Evolutionary conservation across 495 filamentous ascomycete genomes (phyloP).

Genomic region (Podospora conica): DNA sequence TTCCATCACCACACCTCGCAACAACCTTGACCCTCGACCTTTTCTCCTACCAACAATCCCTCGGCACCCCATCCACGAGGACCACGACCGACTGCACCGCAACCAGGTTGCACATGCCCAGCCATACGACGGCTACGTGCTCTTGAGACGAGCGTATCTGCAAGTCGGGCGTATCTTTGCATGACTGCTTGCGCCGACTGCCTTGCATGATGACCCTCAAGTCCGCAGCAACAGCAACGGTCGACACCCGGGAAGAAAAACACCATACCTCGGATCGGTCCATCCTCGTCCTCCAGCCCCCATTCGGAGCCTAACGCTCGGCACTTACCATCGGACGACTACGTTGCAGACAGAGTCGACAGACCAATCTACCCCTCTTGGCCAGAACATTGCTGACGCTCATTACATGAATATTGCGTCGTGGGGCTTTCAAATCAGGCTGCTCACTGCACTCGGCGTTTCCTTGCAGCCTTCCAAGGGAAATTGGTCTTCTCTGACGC

Average conservation of each 20-base stretch:
- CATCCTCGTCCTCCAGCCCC: not conserved
- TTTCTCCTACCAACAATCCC: not conserved
- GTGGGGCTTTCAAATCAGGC: not conserved
- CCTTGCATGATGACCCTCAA: not conserved
- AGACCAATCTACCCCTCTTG: slow-evolving; percentile 3
- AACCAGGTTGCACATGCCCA: not conserved
- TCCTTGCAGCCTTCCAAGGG: not conserved
- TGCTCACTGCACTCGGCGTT: not conserved
- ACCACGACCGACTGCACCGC: not conserved
- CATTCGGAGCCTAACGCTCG: not conserved
- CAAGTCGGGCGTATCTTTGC: not conserved
- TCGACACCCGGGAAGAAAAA: not conserved
- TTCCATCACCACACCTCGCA: not conserved
- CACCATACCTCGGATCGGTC: no score
- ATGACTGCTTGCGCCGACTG: not conserved
- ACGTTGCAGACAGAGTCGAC: not conserved
- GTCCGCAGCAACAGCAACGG: not conserved
- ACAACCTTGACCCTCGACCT: not conserved
- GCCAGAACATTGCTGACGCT: not conserved
- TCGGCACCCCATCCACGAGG: not conserved
- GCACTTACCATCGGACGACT: slow-evolving; percentile 3
- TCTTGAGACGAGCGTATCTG: not conserved
- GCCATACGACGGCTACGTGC: not conserved
- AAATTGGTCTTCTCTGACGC: not conserved
- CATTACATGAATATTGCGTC: slow-evolving; percentile 4